Evolutionary conservation across 352 stramenopile species (phyloP), one percentile per base, ranked within the genome.

Genomic region (Pythium scleroteichum): DNA sequence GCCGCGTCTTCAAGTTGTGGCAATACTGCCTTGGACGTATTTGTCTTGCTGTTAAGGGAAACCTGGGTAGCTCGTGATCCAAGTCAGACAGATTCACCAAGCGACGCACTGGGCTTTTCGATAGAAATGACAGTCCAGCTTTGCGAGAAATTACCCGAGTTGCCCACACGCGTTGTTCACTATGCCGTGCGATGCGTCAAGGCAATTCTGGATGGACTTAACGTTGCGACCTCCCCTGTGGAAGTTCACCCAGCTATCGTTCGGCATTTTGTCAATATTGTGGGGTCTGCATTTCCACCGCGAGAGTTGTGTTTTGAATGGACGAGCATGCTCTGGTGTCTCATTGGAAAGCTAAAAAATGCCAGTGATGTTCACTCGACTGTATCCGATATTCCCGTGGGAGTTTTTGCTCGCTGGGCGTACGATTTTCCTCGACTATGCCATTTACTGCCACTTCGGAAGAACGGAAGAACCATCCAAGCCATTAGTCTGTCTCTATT

Each of bases 341-440:
- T 64, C 27, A 38, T 58, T 20, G 8, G 45, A 1, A 51, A 51
- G 20, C 45, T 63, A 4, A 35, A 27, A n/a, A 33, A 63, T 19
- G 10, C 32, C 1, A 19, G 3, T 12, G 46, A 55, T 7, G 23
- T 50, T 13, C 55, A 50, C 35, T 14, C 55, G 5, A 50, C 19
- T 8, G 23, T 27, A 3, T n/a, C 8, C 5, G 23, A 51, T 1
- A 35, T 63, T 4, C 55, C 55, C 0, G 2, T 2, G n/a, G 9
- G 16, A 1, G 39, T 64, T 1, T 58, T 64, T 40, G 57, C 57
- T 0, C 47, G 54, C 47, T 64, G 57, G 47, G 57, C 57, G 19
- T 58, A 51, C 33, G 57, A 57, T 17, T 58, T 64, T 14, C 38
- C 47, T 24, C 57, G 57, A 8, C 23, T 64, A 7, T 53, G 46